phyloP scores from a whole-genome alignment of 768 basidiomycete species.

The Termitomyces eurrhizus region DNA sequence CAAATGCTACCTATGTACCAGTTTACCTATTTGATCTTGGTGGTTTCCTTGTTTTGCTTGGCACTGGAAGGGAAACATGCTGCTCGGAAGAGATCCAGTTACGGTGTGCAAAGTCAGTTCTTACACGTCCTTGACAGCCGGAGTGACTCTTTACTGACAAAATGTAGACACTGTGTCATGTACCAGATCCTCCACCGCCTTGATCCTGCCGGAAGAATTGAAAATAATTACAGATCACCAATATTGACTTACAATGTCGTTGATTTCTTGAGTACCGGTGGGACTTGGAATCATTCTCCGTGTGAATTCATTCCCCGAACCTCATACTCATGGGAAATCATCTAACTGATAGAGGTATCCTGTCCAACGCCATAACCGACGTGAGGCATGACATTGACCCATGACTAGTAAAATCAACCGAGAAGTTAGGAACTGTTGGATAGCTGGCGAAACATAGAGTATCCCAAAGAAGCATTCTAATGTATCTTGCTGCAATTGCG shows the following conservation, averaged over 20 bases:
- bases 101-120: background rate
- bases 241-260: background rate
- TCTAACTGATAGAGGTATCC: background rate
- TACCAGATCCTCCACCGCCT: background rate
- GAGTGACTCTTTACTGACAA: background rate
- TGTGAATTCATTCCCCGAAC: background rate
- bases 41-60: background rate
- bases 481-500: background rate
- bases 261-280: background rate
- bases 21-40: too few species aligned
- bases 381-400: background rate
- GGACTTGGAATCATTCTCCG: background rate
- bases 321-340: background rate
- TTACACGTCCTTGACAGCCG: background rate
- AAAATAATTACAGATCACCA: background rate
- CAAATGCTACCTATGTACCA: too few species aligned
- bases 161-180: background rate
- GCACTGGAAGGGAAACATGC: too few species aligned
- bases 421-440: background rate
- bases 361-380: background rate
- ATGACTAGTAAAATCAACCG: background rate
- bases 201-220: background rate
- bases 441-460: background rate
- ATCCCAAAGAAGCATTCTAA: too few species aligned
- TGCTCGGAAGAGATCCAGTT: too few species aligned